Evolutionary conservation across 2,329 filamentous ascomycete species (phyloP).

Genomic region (Plectosphaerella sp.): DNA sequence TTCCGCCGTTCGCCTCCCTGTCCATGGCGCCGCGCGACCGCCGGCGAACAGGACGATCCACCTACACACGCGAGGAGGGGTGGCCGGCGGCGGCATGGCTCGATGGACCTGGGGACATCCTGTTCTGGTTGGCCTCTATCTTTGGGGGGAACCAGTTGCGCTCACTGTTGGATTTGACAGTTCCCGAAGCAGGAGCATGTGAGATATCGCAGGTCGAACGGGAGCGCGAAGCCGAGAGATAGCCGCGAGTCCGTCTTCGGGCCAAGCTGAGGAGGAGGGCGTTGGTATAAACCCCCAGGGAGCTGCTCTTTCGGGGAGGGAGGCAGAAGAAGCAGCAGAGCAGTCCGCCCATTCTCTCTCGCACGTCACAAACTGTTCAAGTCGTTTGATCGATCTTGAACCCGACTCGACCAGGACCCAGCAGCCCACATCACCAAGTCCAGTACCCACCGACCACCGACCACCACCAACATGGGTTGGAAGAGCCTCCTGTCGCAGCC

Average conservation of each 20-base stretch:
- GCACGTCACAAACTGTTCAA: too few relatives aligned
- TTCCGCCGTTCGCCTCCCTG: too few relatives aligned
- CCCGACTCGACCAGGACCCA: background rate
- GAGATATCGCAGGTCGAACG: background rate
- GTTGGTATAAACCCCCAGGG: background rate
- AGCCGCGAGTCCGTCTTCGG: background rate
- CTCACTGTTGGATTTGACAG: background rate
- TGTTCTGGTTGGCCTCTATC: background rate
- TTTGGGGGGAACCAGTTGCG: background rate
- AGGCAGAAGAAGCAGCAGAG: too few relatives aligned
- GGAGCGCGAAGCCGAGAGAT: background rate
- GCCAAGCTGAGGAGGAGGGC: background rate
- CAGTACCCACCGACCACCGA: background rate
- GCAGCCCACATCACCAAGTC: background rate
- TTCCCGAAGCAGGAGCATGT: background rate
- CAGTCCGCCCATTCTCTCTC: too few relatives aligned
- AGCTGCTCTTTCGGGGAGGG: background rate
- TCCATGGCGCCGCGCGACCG: too few relatives aligned
- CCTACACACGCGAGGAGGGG: background rate
- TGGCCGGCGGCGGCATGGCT: background rate
- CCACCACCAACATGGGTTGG: constrained; percentile 10
- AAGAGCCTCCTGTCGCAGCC: constrained; percentile 9
- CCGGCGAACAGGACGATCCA: too few relatives aligned
- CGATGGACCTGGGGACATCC: too few relatives aligned
- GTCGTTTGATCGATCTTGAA: too few relatives aligned